Percentiles rank a stretch among this genome's conserved stretches.
Conservation (phyloP, 2,329 filamentous ascomycete genomes). For the Oidium heveae region DNA sequence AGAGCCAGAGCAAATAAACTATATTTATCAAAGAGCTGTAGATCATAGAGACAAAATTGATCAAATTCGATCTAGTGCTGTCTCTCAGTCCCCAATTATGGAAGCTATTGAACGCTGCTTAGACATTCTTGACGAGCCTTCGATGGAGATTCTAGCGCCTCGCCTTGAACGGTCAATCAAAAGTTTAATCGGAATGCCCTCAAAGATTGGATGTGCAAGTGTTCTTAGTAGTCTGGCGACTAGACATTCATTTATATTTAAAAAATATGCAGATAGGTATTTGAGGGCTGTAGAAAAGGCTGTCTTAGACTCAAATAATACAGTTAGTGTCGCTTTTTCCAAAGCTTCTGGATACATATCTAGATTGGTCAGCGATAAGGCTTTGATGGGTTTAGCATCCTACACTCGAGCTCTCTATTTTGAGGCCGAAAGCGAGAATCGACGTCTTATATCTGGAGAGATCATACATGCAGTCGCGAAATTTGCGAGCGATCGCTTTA, state of each 20-base stretch:
- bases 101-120: slow-evolving; percentile 79
- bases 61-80: slow-evolving; percentile 55
- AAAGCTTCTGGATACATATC: slow-evolving; percentile 68
- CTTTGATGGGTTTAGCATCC: slow-evolving; percentile 25
- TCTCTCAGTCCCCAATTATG: slow-evolving; percentile 69
- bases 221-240: slow-evolving; percentile 69
- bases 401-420: slow-evolving; percentile 50
- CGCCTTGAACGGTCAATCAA: slow-evolving; percentile 59
- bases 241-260: slow-evolving; percentile 49
- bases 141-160: slow-evolving; percentile 51
- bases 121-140: slow-evolving; percentile 51
- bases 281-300: slow-evolving; percentile 57
- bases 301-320: slow-evolving; percentile 76
- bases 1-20: slow-evolving; percentile 76
- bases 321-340: slow-evolving; percentile 74
- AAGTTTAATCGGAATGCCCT: slow-evolving; percentile 68
- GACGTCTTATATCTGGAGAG: slow-evolving; percentile 54
- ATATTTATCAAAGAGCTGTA: slow-evolving; percentile 67
- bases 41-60: slow-evolving; percentile 80
- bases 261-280: slow-evolving; percentile 49
- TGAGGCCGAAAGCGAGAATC: slow-evolving; percentile 48
- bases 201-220: slow-evolving; percentile 74
- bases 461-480: slow-evolving; percentile 66
- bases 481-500: slow-evolving; percentile 71
- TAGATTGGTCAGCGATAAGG: slow-evolving; percentile 25